Evolutionary conservation across 2,329 filamentous ascomycete genomes (phyloP).

Genomic region (Colletotrichum gigasporum): DNA sequence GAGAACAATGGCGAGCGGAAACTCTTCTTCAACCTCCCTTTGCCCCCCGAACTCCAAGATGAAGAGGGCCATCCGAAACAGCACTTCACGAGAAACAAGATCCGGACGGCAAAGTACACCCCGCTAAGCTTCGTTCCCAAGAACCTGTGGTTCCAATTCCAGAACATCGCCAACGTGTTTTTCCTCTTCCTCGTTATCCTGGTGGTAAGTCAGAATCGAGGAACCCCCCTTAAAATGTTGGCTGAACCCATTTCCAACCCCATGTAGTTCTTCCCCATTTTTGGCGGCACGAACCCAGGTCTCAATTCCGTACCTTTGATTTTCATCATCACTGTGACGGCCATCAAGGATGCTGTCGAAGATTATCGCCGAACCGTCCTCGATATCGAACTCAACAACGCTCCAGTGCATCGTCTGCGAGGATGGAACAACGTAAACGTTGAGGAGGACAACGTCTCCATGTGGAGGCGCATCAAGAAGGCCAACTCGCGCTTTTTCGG

Average conservation of each 20-base stretch:
- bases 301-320: constrained; percentile 92
- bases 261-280: constrained; percentile 90
- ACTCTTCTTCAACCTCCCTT: constrained; percentile 86
- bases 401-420: constrained; percentile 87
- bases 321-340: constrained; percentile 87
- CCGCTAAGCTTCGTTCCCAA: constrained; percentile 94
- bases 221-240: background rate
- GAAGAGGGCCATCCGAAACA: constrained; percentile 79
- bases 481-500: constrained; percentile 72
- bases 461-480: constrained; percentile 93
- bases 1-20: constrained; percentile 59
- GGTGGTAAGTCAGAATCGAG: constrained; percentile 69
- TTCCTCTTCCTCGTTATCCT: constrained; percentile 97
- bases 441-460: constrained; percentile 82
- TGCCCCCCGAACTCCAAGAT: constrained; percentile 80
- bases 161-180: constrained; percentile 98
- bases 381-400: constrained; percentile 95
- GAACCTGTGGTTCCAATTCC: constrained; percentile 97
- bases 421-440: constrained; percentile 96
- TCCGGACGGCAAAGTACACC: constrained; percentile 97
- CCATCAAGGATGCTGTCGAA: constrained; percentile 94
- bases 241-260: constrained; percentile 22
- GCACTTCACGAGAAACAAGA: constrained; percentile 90
- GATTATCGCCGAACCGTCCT: constrained; percentile 92
- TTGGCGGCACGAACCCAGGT: constrained; percentile 89